phyloP scores from a whole-genome alignment of 176 grass and related monocot species.

The Poa annua region DNA sequence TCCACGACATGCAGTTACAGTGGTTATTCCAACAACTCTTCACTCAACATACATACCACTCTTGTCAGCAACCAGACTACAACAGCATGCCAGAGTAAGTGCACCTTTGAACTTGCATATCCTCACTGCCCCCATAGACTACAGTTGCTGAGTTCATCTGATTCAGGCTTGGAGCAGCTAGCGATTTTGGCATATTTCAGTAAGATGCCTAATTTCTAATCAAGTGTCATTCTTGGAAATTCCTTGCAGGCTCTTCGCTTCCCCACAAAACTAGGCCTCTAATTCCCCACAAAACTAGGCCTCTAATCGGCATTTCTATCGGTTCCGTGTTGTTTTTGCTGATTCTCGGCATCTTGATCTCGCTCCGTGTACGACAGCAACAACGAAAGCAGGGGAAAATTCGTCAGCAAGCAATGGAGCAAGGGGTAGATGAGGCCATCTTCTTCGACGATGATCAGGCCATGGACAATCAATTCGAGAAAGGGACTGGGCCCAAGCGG shows the following conservation, averaged over 20 bases:
- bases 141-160: neutral
- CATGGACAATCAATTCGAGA: conserved; percentile 7
- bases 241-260: too few relatives aligned
- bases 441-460: neutral
- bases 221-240: too few relatives aligned
- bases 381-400: neutral
- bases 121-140: neutral
- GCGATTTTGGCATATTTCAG: too few relatives aligned
- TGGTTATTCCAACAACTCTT: conserved; percentile 51
- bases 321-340: neutral
- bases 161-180: neutral
- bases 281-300: too few relatives aligned
- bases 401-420: neutral
- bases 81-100: conserved; percentile 60
- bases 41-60: conserved; percentile 38
- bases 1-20: conserved; percentile 50
- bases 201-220: too few relatives aligned
- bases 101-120: neutral
- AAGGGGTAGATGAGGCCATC: neutral
- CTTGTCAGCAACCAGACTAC: conserved; percentile 35
- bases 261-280: too few relatives aligned
- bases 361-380: neutral
- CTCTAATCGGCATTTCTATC: neutral
- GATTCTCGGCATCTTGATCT: neutral
- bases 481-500: neutral